These are phyloP conservation scores for Meyerozyma guilliermondii DNA, from an alignment of 1,139 yeast genomes.

Conservation along the genomic window DNA sequence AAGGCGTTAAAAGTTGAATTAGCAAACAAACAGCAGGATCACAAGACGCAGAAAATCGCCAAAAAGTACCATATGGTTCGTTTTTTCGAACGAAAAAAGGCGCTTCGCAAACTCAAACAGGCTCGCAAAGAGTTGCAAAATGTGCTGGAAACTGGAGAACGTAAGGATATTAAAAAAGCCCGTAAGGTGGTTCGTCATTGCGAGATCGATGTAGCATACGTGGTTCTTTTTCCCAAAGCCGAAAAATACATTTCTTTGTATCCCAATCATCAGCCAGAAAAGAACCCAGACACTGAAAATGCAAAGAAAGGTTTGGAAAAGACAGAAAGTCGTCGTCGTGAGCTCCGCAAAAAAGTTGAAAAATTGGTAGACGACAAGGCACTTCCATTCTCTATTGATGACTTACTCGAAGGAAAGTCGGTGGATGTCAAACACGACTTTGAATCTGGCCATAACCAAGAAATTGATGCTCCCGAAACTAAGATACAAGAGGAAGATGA, in stretches of 20 bases:
- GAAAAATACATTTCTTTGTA: conserved; percentile 80
- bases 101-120: conserved; percentile 66
- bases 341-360: conserved; percentile 48
- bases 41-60: conserved; percentile 55
- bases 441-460: conserved; percentile 16
- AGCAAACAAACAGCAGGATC: conserved; percentile 44
- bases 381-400: conserved; percentile 56
- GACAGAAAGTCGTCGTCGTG: conserved; percentile 47
- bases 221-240: conserved; percentile 70
- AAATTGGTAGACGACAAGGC: conserved; percentile 44
- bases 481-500: conserved; percentile 31
- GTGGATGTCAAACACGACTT: conserved; percentile 18
- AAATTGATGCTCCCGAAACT: conserved; percentile 39
- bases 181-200: conserved; percentile 51
- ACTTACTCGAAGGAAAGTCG: conserved; percentile 47
- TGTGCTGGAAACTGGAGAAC: conserved; percentile 34
- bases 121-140: conserved; percentile 46
- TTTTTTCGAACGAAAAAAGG: conserved; percentile 88
- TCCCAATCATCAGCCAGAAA: conserved; percentile 35
- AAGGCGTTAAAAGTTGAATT: conserved; percentile 68
- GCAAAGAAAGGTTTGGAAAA: conserved; percentile 40
- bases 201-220: conserved; percentile 73
- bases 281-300: conserved; percentile 26
- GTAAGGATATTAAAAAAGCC: conserved; percentile 49
- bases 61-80: conserved; percentile 90